Base-by-base conservation (phyloP, 495 filamentous ascomycete genomes). In the Penicillium salamii region DNA sequence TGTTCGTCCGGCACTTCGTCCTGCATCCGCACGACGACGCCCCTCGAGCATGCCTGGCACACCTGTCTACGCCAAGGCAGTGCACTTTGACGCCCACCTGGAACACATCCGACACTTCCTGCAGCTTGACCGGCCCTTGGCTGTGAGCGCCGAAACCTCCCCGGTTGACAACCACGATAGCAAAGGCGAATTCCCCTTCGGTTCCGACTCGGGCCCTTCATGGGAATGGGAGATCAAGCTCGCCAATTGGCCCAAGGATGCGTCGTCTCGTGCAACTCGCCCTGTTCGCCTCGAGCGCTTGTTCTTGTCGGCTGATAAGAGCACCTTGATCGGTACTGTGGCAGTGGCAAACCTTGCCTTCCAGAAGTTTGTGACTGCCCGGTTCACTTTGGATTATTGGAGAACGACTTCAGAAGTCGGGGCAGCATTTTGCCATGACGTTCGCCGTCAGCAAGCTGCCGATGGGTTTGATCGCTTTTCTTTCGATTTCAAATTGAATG, bases 11-110 rank as follows among this genome's bases (percentile, higher is more conserved):
- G 95, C 93, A 1, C 77, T 98, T 33, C 85, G 92, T 41, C 83
- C 86, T 20, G 68, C 88, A 5, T 87, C 85, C 3, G 53, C 66
- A 38, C 78, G 82, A 40, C 79, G 90, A 50, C 84, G 95, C 34
- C 91, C 91, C 1, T 95, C 88, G 0, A 97, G 92, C 68, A 95
- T 97, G 90, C 93, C 93, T 6, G 95, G 95, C 11, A 98, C 93
- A 5, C 93, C 93, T 0, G 95, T 91, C 0, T 97, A 90, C 64
- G 84, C 87, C 28, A 98, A 98, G 66, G 87, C 87, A 7, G 95
- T 97, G 15, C 93, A 97, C 65, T 97, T 97, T 65, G 92, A 98
- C 63, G 86, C 90, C 1, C 85, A 91, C 53, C 79, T 96, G 37
- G 92, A 97, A 70, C 91, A 98, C 55, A 91, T 97, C 33, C 80